Percentiles rank a stretch among this genome's conserved stretches.
Evolutionary conservation across 2,329 filamentous ascomycete genomes (phyloP).

Genomic region (Lasiodiplodia sp.): DNA sequence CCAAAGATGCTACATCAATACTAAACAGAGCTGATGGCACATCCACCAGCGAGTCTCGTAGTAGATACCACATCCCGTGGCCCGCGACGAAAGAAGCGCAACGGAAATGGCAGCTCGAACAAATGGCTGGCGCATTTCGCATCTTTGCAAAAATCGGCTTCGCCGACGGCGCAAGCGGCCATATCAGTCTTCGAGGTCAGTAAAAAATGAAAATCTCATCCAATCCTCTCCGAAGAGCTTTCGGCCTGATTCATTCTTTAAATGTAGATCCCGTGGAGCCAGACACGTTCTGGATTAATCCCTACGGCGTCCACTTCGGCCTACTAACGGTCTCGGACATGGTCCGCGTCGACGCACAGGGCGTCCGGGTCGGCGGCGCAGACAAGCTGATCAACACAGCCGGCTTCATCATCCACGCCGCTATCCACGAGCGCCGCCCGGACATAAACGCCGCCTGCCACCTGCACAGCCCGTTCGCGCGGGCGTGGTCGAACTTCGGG

Average conservation of each 20-base stretch:
- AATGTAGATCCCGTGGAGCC: slow-evolving; percentile 59
- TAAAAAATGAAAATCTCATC: background rate
- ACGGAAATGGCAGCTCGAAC: slow-evolving; percentile 68
- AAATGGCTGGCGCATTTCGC: slow-evolving; percentile 72
- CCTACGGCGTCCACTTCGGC: slow-evolving; percentile 66
- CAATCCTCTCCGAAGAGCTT: background rate
- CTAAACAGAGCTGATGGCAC: background rate
- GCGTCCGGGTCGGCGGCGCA: slow-evolving; percentile 67
- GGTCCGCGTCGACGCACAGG: slow-evolving; percentile 69
- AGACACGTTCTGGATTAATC: slow-evolving; percentile 74
- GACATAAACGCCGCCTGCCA: slow-evolving; percentile 73
- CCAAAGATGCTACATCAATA: background rate
- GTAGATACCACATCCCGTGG: slow-evolving; percentile 46
- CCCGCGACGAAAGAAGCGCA: slow-evolving; percentile 58
- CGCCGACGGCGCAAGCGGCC: slow-evolving; percentile 72
- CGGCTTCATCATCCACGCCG: slow-evolving; percentile 74
- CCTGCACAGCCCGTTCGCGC: slow-evolving; percentile 70
- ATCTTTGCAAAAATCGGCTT: slow-evolving; percentile 71
- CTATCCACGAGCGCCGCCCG: slow-evolving; percentile 69
- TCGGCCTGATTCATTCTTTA: background rate
- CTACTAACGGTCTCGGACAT: slow-evolving; percentile 70
- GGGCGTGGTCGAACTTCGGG: slow-evolving; percentile 72
- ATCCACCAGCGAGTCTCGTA: background rate
- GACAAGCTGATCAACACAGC: slow-evolving; percentile 70
- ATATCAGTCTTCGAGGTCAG: slow-evolving; percentile 69